These are phyloP conservation scores for Miscanthus lutarioriparius DNA, from an alignment of 176 grass and related monocot genomes.

Conservation along the genomic window DNA sequence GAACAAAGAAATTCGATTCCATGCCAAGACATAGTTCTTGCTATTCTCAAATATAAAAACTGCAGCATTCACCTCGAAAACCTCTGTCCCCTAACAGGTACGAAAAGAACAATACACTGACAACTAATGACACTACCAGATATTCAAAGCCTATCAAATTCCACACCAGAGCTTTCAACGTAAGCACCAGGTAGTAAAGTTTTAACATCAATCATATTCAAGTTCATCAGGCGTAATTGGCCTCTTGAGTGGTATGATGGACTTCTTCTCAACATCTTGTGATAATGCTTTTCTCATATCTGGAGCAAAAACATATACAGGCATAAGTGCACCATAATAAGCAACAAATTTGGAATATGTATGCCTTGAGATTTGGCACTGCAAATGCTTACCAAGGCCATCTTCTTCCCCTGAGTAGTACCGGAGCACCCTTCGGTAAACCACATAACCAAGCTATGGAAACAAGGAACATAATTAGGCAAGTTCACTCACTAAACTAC, in stretches of 20 bases:
- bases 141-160: background rate
- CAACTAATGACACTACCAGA: background rate
- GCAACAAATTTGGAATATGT: background rate
- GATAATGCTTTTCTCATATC: slow-evolving; percentile 99
- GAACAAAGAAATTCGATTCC: background rate
- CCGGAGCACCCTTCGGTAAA: slow-evolving; percentile 91
- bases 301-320: slow-evolving; percentile 25
- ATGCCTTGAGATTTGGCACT: background rate
- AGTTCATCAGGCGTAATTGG: slow-evolving; percentile 96
- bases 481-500: background rate
- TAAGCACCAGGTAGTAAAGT: background rate
- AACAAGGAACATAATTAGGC: slow-evolving; percentile 9
- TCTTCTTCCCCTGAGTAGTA: slow-evolving; percentile 99
- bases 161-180: background rate
- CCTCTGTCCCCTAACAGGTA: background rate
- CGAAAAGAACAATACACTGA: background rate
- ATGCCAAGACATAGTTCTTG: background rate
- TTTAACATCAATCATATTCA: slow-evolving; percentile 81
- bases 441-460: slow-evolving; percentile 85
- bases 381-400: slow-evolving; percentile 70
- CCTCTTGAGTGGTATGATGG: slow-evolving; percentile 89
- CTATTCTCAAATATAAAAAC: background rate
- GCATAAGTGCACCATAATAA: background rate
- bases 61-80: background rate
- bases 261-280: slow-evolving; percentile 89